Percentiles rank a stretch among this genome's conserved stretches.
Evolutionary conservation across 768 basidiomycete species (phyloP).

Genomic region (Termitomyces sp.): DNA sequence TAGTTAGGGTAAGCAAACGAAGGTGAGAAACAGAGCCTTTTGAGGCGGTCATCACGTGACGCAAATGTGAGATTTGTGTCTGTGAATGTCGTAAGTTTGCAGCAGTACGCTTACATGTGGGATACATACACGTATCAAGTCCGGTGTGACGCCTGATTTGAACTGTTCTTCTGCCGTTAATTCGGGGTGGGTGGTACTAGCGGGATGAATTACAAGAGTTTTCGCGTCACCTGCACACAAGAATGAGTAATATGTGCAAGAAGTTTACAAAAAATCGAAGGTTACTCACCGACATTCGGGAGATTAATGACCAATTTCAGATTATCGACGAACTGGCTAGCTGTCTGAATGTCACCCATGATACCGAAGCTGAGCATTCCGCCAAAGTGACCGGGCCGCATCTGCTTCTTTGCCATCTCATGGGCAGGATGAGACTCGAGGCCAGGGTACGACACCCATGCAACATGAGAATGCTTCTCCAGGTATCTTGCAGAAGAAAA

Average conservation of each 20-base stretch:
- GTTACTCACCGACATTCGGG: constrained; percentile 57
- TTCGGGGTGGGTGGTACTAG: constrained; percentile 73
- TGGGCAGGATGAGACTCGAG: constrained; percentile 58
- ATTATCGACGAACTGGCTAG: constrained; percentile 61
- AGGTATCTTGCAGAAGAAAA: constrained; percentile 36
- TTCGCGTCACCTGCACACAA: constrained; percentile 53
- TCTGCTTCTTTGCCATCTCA: constrained; percentile 45
- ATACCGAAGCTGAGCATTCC: constrained; percentile 78
- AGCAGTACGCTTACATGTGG: no score
- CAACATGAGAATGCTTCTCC: constrained; percentile 54
- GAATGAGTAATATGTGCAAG: not conserved
- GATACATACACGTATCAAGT: constrained; percentile 59
- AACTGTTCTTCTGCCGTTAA: constrained; percentile 54
- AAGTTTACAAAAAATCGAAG: not conserved
- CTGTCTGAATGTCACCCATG: constrained; percentile 45
- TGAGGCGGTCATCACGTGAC: no score
- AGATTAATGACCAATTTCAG: constrained; percentile 67
- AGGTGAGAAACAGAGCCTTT: no score
- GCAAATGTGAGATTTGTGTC: no score
- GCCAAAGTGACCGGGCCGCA: constrained; percentile 53
- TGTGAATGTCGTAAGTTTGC: no score
- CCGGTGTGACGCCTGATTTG: constrained; percentile 65
- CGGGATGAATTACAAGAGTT: constrained; percentile 75
- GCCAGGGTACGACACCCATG: constrained; percentile 80
- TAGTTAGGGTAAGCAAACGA: no score